A percentile compares a stretch with the other conserved stretches of the same genome.
These are phyloP conservation scores for Mycena galopus DNA, from an alignment of 768 basidiomycete genomes.

Conservation along the genomic window DNA sequence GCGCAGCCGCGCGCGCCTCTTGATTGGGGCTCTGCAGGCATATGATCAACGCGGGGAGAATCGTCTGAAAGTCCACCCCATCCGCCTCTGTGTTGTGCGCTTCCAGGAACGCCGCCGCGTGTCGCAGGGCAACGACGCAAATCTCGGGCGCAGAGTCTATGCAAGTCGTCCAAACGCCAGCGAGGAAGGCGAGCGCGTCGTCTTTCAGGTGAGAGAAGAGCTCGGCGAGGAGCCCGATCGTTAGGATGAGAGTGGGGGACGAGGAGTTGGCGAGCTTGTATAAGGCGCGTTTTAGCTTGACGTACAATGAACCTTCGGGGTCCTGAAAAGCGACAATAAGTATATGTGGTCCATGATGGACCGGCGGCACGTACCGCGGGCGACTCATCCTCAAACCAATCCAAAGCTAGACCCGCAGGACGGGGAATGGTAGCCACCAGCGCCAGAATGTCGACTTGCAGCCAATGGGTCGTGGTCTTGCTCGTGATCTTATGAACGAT, in stretches of 20 bases:
- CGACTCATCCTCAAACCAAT: conserved; percentile 63
- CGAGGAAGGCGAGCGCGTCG: conserved; percentile 84
- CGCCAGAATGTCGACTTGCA: conserved; percentile 71
- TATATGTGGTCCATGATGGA: background rate
- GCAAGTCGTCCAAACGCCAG: conserved; percentile 70
- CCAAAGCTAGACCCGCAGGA: conserved; percentile 55
- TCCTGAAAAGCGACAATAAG: conserved; percentile 10
- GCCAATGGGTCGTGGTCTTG: conserved; percentile 63
- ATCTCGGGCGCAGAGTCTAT: conserved; percentile 47
- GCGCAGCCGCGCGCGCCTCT: conserved; percentile 62
- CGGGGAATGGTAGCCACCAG: conserved; percentile 63
- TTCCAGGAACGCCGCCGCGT: conserved; percentile 84
- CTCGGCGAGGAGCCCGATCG: conserved; percentile 68
- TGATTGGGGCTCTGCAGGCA: conserved; percentile 63
- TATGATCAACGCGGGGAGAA: conserved; percentile 78
- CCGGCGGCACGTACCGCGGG: conserved; percentile 48
- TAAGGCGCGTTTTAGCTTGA: conserved; percentile 70
- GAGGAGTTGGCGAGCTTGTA: conserved; percentile 78
- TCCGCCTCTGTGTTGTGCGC: conserved; percentile 70
- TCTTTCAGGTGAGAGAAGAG: conserved; percentile 79
- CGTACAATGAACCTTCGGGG: conserved; percentile 56
- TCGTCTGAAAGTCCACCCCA: conserved; percentile 82
- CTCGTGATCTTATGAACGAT: conserved; percentile 73
- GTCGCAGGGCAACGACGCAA: conserved; percentile 72
- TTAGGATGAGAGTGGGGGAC: conserved; percentile 60